A percentile compares a stretch with the other conserved stretches of the same genome.
Evolutionary conservation across 441 rosid species (phyloP).

Genomic region (Lepidium campestre): DNA sequence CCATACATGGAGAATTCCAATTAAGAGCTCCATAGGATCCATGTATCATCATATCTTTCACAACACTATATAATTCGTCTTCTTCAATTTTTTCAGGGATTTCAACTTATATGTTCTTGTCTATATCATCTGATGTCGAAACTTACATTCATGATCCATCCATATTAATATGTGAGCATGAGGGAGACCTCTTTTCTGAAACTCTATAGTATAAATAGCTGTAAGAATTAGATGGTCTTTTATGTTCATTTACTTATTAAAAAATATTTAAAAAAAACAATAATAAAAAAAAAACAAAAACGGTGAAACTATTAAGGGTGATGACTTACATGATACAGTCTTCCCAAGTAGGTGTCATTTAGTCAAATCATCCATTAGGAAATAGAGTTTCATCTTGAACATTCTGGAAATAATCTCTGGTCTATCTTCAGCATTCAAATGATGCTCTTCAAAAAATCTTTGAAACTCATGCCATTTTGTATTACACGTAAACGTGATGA

Average conservation of each 20-base stretch:
- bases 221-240: too few relatives aligned
- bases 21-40: neutral
- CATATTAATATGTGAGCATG: neutral
- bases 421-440: neutral
- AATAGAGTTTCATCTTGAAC: too few relatives aligned
- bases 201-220: neutral
- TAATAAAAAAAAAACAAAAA: too few relatives aligned
- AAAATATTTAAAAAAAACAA: too few relatives aligned
- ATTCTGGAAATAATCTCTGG: neutral
- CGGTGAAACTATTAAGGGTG: too few relatives aligned
- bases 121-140: neutral
- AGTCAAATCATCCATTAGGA: neutral
- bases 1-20: neutral
- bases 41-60: neutral
- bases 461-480: neutral
- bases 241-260: too few relatives aligned
- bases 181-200: neutral
- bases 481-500: neutral
- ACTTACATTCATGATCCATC: neutral
- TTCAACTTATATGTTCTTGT: neutral
- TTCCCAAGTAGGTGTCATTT: neutral
- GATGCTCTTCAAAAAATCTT: neutral
- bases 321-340: neutral
- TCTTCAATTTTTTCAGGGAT: neutral
- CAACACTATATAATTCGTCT: neutral